Evolutionary conservation across 208 protist genomes (phyloP), one percentile per base, ranked within the genome.

Genomic region (Crithidia sp.): DNA sequence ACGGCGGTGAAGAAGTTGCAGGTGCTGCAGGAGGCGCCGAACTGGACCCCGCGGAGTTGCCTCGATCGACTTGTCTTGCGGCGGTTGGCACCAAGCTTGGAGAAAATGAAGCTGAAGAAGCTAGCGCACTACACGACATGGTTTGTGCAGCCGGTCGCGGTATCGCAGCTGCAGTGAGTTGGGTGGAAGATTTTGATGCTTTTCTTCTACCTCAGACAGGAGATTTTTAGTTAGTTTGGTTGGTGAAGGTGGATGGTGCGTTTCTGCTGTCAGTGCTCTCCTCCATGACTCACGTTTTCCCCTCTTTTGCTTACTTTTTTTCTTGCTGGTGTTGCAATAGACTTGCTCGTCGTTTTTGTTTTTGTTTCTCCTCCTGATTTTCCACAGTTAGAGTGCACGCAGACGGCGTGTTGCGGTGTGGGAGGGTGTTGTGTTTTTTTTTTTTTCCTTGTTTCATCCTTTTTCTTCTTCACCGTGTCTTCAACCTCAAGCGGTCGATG

Each of bases 71-170:
- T 79, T 37, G 8, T 94, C 5, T 64, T 91, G 13, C 75, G 67
- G 3, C 69, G 78, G 36, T 13, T 92, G 14, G 39, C 90, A 14
- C 82, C 78, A 49, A 75, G 75, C 13, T 60, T 95, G 43, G 72
- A 86, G 52, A 67, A 78, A 41, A 37, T 75, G 52, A 88, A 83
- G 67, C 77, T 96, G 54, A 81, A 79, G 59, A 90, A 91, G 61
- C 83, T 85, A 54, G 91, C 86, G n/a, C 82, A 93, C 65, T 94
- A 96, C 72, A 86, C 82, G 12, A 92, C 91, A 45, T 96, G 89
- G 85, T 86, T 91, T 79, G 77, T 96, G 45, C 88, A 94, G 53
- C 81, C 86, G 6, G 79, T 93, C 0, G 28, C 17, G 5, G 79
- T 92, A 10, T 76, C 79, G 6, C 58, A 67, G 45, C 49, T 92